Evolutionary conservation across 164 flowering plant genomes (phyloP), one percentile per base, ranked within the genome.

Genomic region (Liquidambar formosana): DNA sequence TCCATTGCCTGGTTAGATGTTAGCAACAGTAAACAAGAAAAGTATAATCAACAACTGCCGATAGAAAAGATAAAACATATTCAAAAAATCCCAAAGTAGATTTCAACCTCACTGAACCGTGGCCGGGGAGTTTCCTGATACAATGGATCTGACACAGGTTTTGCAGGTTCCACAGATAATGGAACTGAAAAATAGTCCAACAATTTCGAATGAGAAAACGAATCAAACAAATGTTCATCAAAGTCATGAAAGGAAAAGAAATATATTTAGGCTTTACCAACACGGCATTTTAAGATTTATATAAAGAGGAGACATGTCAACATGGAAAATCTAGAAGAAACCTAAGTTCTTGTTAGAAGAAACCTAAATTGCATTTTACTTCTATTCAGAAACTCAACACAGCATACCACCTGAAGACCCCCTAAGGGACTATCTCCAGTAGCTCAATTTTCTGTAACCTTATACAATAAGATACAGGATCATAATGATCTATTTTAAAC

Each of bases 1-100:
- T 83, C 88, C 96, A 96, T 91, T 46, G 84, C 97, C 98, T 96
- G 69, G 28, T 5, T 64, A 61, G 18, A 33, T 67, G 19, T 18
- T 38, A 53, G 1, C 54, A 33, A 1, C 58, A 8, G 23, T 41
- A 28, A 51, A 33, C n/a, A 16, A 57, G 44, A 48, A 27, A 10
- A n/a, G 54, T 38, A 48, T 16, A 67, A 43, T 25, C 64, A 57
- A 10, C 14, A 54, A 58, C 43, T 21, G 51, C 11, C 19, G 22
- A 8, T 4, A 28, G 8, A 47, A 47, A 63, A 41, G 47, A 8
- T 4, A 22, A 57, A 14, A 60, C 10, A 66, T 44, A 14, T 38
- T 10, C 18, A 28, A 53, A 45, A 23, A 25, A 43, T 43, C 18
- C 16, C 2, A 13, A 72, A 46, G 19, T 61, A 41, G 57, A 57